Percentiles rank a stretch among this genome's conserved stretches.
Evolutionary conservation across 371 early-diverging fungal species (phyloP).

Genomic region (Zychaea mexicana): DNA sequence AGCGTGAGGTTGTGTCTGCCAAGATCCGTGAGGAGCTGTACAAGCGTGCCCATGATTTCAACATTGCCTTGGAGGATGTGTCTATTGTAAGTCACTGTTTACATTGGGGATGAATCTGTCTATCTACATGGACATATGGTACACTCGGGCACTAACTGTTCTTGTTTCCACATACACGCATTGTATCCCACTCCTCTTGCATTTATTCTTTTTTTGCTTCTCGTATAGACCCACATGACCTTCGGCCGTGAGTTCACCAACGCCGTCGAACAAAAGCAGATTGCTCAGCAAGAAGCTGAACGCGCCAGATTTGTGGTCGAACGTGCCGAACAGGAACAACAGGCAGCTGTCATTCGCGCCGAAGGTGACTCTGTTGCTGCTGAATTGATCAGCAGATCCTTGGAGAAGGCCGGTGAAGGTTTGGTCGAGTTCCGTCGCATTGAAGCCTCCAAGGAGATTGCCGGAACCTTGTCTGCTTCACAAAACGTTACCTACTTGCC

Average conservation of each 20-base stretch:
- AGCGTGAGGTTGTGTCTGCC: conserved; percentile 95
- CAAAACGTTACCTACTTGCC: conserved; percentile 95
- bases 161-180: too few relatives aligned
- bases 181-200: too few relatives aligned
- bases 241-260: conserved; percentile 97
- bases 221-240: conserved; percentile 88
- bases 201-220: not conserved
- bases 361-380: conserved; percentile 97
- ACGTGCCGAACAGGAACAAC: conserved; percentile 96
- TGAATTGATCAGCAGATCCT: conserved; percentile 83
- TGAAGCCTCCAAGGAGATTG: conserved; percentile 97
- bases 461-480: conserved; percentile 82
- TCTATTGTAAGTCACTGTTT: conserved; percentile 80
- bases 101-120: too few relatives aligned
- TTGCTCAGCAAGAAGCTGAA: conserved; percentile 97
- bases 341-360: conserved; percentile 96
- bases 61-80: conserved; percentile 96
- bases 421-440: conserved; percentile 96
- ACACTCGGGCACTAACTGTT: too few relatives aligned
- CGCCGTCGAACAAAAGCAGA: conserved; percentile 91
- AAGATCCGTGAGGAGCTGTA: conserved; percentile 93
- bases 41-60: conserved; percentile 93
- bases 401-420: conserved; percentile 89
- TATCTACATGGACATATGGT: not conserved
- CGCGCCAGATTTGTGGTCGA: conserved; percentile 94